phyloP scores from a whole-genome alignment of 73 alveolate genomes.

The Blepharisma stoltei region DNA sequence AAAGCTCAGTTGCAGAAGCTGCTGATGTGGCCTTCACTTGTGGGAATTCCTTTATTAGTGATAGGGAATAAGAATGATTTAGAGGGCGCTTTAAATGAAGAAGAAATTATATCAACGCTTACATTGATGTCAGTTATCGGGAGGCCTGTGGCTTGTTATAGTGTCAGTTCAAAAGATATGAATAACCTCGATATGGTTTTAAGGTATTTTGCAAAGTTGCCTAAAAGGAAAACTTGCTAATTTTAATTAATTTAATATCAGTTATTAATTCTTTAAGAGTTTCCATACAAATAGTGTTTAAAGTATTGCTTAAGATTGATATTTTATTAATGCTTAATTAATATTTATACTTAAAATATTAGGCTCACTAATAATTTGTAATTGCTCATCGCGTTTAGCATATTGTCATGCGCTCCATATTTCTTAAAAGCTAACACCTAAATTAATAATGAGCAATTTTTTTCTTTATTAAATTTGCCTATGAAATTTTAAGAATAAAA shows the following conservation, averaged over 20 bases:
- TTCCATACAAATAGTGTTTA: no score
- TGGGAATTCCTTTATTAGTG: conserved; percentile 70
- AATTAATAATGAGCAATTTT: no score
- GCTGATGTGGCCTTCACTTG: conserved; percentile 74
- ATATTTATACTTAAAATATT: no score
- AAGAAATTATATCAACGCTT: conserved; percentile 71
- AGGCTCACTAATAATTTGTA: no score
- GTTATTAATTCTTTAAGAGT: no score
- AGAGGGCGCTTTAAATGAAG: conserved; percentile 71
- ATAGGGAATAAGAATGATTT: conserved; percentile 79
- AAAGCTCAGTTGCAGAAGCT: conserved; percentile 57
- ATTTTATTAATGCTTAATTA: no score
- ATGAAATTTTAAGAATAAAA: no score
- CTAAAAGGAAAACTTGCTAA: conserved; percentile 30
- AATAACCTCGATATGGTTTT: conserved; percentile 66
- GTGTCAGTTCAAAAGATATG: conserved; percentile 70
- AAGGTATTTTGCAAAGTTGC: conserved; percentile 59
- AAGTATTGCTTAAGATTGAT: no score
- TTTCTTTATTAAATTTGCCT: no score
- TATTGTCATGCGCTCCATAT: no score
- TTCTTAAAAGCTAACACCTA: no score
- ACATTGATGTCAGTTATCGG: conserved; percentile 58
- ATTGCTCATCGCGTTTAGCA: no score
- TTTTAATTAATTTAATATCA: background rate
- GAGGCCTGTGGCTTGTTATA: conserved; percentile 79